Conservation (phyloP, 2,329 filamentous ascomycete genomes). For the Domatiomyces globalis region DNA sequence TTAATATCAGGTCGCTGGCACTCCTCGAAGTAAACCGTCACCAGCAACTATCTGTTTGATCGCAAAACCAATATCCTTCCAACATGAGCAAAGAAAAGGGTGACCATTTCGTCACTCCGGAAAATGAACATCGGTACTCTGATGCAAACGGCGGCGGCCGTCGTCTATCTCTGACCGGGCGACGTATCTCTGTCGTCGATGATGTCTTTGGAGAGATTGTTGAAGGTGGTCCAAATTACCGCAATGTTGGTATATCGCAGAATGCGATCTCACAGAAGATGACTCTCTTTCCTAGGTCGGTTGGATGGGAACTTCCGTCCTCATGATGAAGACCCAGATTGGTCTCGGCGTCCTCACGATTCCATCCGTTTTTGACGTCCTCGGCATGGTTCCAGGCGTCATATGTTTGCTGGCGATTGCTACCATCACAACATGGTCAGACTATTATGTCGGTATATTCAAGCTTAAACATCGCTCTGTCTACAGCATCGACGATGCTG, state of each 20-base stretch:
- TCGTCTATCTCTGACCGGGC: background rate
- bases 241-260: slow-evolving; percentile 15
- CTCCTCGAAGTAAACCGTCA: background rate
- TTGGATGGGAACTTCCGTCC: slow-evolving; percentile 35
- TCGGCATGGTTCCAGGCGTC: slow-evolving; percentile 36
- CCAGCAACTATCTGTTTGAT: background rate
- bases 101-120: background rate
- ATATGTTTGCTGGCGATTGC: slow-evolving; percentile 36
- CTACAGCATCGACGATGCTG: slow-evolving; percentile 37
- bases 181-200: slow-evolving; percentile 14
- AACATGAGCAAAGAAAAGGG: background rate
- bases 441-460: slow-evolving; percentile 8
- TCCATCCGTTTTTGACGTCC: slow-evolving; percentile 34
- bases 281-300: slow-evolving; percentile 22
- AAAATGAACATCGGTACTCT: no score
- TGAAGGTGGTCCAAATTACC: slow-evolving; percentile 22
- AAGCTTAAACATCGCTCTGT: slow-evolving; percentile 35
- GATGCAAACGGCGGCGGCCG: background rate
- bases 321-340: slow-evolving; percentile 35
- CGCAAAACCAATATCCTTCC: background rate
- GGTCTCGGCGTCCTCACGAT: slow-evolving; percentile 38
- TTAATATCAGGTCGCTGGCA: background rate
- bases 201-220: slow-evolving; percentile 27
- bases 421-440: slow-evolving; percentile 32
- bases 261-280: background rate